Evolutionary conservation across 306 rosid species (phyloP).

Genomic region (Prunus mongolica): DNA sequence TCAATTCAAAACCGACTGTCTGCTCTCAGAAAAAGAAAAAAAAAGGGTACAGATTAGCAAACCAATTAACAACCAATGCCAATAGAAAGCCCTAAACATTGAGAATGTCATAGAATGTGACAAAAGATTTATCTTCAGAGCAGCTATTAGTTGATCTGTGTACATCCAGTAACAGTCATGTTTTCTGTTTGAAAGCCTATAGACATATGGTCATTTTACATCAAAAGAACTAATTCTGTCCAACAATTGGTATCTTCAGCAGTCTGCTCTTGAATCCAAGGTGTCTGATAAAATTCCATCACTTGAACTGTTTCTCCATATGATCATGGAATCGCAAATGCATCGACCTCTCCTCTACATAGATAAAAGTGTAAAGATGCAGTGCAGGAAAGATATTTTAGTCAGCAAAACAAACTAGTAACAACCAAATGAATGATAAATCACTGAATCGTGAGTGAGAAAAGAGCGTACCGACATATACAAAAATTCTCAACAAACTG

Average conservation of each 20-base stretch:
- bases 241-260: background rate
- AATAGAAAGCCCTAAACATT: too few relatives aligned
- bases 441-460: background rate
- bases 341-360: background rate
- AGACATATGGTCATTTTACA: background rate
- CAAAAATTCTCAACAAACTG: background rate
- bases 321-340: background rate
- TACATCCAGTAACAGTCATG: background rate
- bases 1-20: too few relatives aligned
- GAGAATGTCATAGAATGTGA: too few relatives aligned
- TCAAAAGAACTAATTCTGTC: background rate
- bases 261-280: constrained; percentile 1
- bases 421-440: background rate
- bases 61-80: too few relatives aligned
- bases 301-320: constrained; percentile 4
- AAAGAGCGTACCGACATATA: background rate
- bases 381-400: background rate
- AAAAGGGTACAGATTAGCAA: too few relatives aligned
- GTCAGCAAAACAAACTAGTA: background rate
- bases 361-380: background rate
- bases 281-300: background rate
- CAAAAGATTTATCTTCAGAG: background rate
- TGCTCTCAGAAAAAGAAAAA: too few relatives aligned
- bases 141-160: background rate
- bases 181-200: background rate